Evolutionary conservation across 495 filamentous ascomycete genomes (phyloP).

Genomic region (Penicillium ucsense): DNA sequence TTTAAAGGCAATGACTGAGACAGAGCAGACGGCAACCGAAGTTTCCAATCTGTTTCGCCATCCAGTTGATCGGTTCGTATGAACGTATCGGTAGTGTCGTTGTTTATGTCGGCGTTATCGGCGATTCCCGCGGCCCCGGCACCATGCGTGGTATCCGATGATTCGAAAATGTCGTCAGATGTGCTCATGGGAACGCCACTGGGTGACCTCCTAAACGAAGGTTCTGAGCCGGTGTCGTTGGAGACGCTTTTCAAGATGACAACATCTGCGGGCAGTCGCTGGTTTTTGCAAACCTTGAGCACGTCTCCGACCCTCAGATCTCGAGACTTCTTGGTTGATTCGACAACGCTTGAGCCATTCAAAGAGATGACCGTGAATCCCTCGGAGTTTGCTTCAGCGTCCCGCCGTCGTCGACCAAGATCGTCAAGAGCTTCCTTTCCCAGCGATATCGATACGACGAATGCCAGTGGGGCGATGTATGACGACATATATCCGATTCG

Average conservation of each 20-base stretch:
- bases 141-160: slow-evolving; percentile 15
- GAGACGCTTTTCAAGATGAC: slow-evolving; percentile 80
- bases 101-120: slow-evolving; percentile 4
- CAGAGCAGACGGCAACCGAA: slow-evolving; percentile 74
- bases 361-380: slow-evolving; percentile 73
- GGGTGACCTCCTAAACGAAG: slow-evolving; percentile 4
- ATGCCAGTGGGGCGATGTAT: slow-evolving; percentile 85
- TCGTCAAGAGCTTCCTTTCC: slow-evolving; percentile 97
- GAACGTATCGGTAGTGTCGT: slow-evolving; percentile 71
- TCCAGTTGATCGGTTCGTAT: slow-evolving; percentile 97
- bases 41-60: slow-evolving; percentile 98
- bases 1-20: slow-evolving; percentile 62
- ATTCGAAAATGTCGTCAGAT: slow-evolving; percentile 9
- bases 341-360: slow-evolving; percentile 30
- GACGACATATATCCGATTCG: slow-evolving; percentile 92
- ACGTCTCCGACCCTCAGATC: slow-evolving; percentile 94
- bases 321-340: slow-evolving; percentile 69
- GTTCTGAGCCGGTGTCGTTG: slow-evolving; percentile 41
- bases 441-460: slow-evolving; percentile 83
- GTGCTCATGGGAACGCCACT: slow-evolving; percentile 3
- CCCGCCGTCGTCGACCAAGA: slow-evolving; percentile 71
- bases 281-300: slow-evolving; percentile 79
- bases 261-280: slow-evolving; percentile 88
- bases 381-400: slow-evolving; percentile 92
- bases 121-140: slow-evolving; percentile 1